A percentile compares a stretch with the other conserved stretches of the same genome.
phyloP scores from a whole-genome alignment of 257 asterid genomes.

The Fraxinus americana region DNA sequence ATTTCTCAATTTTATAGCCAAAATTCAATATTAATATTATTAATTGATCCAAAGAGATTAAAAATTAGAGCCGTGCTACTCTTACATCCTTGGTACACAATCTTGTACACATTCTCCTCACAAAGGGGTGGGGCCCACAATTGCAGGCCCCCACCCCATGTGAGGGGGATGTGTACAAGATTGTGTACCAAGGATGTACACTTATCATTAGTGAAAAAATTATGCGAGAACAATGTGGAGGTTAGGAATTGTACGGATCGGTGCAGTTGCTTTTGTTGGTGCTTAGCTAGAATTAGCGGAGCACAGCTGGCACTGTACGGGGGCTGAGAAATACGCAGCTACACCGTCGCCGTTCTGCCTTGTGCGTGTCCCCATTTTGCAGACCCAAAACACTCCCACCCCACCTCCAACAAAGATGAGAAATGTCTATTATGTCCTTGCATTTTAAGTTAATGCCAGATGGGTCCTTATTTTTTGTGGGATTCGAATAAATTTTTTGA shows the following conservation, averaged over 20 bases:
- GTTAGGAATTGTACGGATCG: slow-evolving; percentile 25
- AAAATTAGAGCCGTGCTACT: too few species aligned
- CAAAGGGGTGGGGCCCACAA: too few species aligned
- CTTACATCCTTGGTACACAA: too few species aligned
- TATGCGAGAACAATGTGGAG: neutral
- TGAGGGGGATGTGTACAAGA: too few species aligned
- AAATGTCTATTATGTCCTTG: slow-evolving; percentile 37
- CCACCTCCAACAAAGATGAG: neutral
- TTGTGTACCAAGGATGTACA: too few species aligned
- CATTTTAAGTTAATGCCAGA: neutral
- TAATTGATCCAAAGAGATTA: neutral
- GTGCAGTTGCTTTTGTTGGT: slow-evolving; percentile 34
- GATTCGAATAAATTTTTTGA: neutral
- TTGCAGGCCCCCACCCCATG: too few species aligned
- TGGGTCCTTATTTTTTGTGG: neutral
- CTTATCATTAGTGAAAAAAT: neutral
- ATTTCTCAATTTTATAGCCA: neutral
- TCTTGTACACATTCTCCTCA: too few species aligned
- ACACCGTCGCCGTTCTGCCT: slow-evolving; percentile 51
- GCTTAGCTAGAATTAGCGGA: slow-evolving; percentile 74
- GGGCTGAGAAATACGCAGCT: slow-evolving; percentile 36
- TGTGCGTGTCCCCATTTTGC: slow-evolving; percentile 19
- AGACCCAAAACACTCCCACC: slow-evolving; percentile 1
- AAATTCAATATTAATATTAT: too few species aligned
- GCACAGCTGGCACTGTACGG: slow-evolving; percentile 65